These are phyloP conservation scores for Aspergillus ruber DNA, from an alignment of 2,329 filamentous ascomycete genomes.

Conservation along the genomic window DNA sequence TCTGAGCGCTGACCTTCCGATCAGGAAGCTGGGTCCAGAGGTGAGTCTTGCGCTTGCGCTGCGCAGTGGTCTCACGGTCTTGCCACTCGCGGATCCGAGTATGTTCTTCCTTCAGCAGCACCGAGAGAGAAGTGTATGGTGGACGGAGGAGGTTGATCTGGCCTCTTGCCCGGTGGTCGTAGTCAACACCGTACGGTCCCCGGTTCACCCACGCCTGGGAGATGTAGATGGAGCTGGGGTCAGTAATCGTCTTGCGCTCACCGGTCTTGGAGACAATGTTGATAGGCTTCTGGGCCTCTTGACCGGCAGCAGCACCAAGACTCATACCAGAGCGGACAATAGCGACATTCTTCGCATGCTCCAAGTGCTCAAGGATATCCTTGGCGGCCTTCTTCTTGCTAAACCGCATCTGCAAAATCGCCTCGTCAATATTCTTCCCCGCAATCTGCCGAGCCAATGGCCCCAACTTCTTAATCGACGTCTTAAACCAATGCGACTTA, in stretches of 20 bases:
- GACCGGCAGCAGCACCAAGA: slow-evolving; percentile 35
- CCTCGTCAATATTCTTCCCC: slow-evolving; percentile 90
- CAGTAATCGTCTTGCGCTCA: slow-evolving; percentile 61
- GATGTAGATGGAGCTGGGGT: slow-evolving; percentile 80
- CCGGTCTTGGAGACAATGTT: slow-evolving; percentile 70
- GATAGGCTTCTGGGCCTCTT: slow-evolving; percentile 31
- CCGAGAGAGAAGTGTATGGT: slow-evolving; percentile 67
- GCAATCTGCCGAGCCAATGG: slow-evolving; percentile 80
- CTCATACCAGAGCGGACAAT: slow-evolving; percentile 81
- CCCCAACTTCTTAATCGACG: slow-evolving; percentile 84
- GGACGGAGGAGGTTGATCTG: slow-evolving; percentile 60
- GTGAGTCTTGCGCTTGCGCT: slow-evolving; percentile 66
- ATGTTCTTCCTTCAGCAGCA: slow-evolving; percentile 89
- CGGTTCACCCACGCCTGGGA: slow-evolving; percentile 89
- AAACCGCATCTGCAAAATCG: slow-evolving; percentile 90
- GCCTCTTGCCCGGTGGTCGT: slow-evolving; percentile 71
- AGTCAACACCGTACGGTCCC: slow-evolving; percentile 55
- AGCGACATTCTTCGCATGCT: slow-evolving; percentile 74
- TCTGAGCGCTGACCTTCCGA: slow-evolving; percentile 73
- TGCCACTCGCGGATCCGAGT: slow-evolving; percentile 75
- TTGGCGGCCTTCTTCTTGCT: slow-evolving; percentile 86
- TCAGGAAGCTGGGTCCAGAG: slow-evolving; percentile 87
- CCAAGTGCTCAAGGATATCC: slow-evolving; percentile 71
- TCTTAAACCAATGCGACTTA: slow-evolving; percentile 69
- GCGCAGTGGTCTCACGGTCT: slow-evolving; percentile 69